Evolutionary conservation across 768 basidiomycete genomes (phyloP).

Genomic region (Lactarius tabidus): DNA sequence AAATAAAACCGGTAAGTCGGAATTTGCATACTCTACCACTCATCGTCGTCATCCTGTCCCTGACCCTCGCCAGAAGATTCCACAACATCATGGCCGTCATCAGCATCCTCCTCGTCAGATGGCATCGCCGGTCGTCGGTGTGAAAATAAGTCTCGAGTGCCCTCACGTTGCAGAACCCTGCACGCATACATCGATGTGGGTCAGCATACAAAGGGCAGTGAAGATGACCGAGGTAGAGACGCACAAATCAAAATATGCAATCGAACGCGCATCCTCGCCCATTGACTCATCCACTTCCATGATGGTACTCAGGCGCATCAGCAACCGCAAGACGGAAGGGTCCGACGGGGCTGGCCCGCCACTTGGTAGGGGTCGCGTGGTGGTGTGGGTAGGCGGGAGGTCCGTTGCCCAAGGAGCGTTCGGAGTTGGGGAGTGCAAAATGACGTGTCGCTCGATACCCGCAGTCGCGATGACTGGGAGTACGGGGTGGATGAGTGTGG

Average conservation of each 20-base stretch:
- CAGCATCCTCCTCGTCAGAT: constrained; percentile 34
- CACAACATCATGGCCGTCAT: constrained; percentile 24
- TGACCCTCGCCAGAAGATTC: constrained; percentile 3
- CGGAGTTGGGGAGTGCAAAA: constrained; percentile 63
- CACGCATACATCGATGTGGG: constrained; percentile 7
- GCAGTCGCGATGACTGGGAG: constrained; percentile 62
- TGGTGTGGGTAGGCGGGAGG: constrained; percentile 44
- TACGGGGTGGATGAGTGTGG: constrained; percentile 65
- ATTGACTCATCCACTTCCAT: constrained; percentile 32
- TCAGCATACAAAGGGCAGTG: constrained; percentile 13
- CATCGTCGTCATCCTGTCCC: neutral
- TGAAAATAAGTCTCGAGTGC: constrained; percentile 51
- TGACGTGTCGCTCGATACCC: constrained; percentile 67
- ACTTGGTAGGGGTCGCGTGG: constrained; percentile 45
- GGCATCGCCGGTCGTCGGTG: constrained; percentile 38
- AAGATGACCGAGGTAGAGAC: constrained; percentile 30
- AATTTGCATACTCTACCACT: neutral
- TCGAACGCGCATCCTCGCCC: constrained; percentile 45
- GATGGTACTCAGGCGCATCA: constrained; percentile 28
- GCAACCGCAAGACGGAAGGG: constrained; percentile 37
- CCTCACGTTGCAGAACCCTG: constrained; percentile 60
- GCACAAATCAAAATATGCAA: constrained; percentile 72
- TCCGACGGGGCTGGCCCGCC: constrained; percentile 34
- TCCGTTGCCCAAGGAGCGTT: constrained; percentile 44
- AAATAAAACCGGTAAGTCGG: neutral